Evolutionary conservation across 2,329 filamentous ascomycete genomes (phyloP), one percentile per base, ranked within the genome.

Genomic region (Xylaria arbuscula): DNA sequence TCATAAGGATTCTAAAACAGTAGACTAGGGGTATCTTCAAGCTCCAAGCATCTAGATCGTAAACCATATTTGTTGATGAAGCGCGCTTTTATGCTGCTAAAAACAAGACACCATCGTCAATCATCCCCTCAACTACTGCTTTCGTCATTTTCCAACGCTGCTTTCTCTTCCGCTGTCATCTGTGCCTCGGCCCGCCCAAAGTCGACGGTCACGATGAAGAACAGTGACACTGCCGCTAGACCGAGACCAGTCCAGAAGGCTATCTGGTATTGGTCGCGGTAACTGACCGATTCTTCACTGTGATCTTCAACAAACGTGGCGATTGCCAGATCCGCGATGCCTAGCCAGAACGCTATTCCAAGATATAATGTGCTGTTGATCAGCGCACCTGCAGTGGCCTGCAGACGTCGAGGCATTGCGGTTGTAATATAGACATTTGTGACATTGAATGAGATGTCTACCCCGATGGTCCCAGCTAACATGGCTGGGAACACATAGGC

Each of bases 351-450:
- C 0, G 91, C 90, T 74, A 93, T 90, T 10, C 90, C 90, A 9
- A 94, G 83, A 74, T 93, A 92, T 36, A 93, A 77, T 1, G 93
- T 80, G 56, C 87, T 89, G 79, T 92, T 93, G 74, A 92, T 89
- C 54, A 94, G 78, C 0, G 89, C 91, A 0, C 92, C 91, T 0
- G 91, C 92, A 0, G 93, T 82, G 0, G 91, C 92, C 76, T 95
- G 92, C 58, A 89, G 84, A 13, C 86, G 84, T 4, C 83, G 83
- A 0, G 92, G 90, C 70, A 94, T 82, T 15, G 86, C 87, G 0
- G 91, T 93, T 0, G 91, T 93, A 77, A 93, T 91, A 79, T 92
- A 94, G 67, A 94, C 87, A 74, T 92, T 94, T 19, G 89, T 87
- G 1, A 94, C 86, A 75, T 91, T 93, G 80, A 90, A 94, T 7